Evolutionary conservation across 345 rosid species (phyloP).

Genomic region (Hibiscus tridactylites): DNA sequence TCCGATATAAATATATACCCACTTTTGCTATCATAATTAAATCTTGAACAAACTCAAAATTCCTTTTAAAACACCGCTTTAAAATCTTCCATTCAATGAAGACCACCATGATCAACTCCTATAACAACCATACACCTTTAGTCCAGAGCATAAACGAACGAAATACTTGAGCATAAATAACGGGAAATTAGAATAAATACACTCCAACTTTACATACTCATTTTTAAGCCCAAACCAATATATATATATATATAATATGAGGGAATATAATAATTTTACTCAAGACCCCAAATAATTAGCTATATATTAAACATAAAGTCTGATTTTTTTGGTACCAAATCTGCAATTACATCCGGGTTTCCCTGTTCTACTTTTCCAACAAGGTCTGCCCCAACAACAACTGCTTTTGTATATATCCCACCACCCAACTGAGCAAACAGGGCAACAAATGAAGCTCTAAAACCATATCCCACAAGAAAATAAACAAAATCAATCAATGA

Average conservation of each 20-base stretch:
- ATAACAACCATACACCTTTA: not conserved
- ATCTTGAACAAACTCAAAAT: not conserved
- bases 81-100: not conserved
- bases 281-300: not conserved
- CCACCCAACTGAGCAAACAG: conserved; percentile 99
- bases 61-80: not conserved
- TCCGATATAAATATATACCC: not conserved
- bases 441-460: conserved; percentile 4
- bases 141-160: not conserved
- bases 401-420: conserved; percentile 97
- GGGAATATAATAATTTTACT: not conserved
- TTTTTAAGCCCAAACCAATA: not conserved
- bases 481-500: conserved; percentile 14
- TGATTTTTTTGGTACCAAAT: conserved; percentile 52
- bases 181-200: not conserved
- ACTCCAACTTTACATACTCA: not conserved
- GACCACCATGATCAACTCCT: not conserved
- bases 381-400: conserved; percentile 99
- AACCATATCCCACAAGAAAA: conserved; percentile 31
- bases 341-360: conserved; percentile 97
- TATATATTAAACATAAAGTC: not conserved
- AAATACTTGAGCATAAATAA: too few relatives aligned
- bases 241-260: not conserved
- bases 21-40: not conserved
- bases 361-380: conserved; percentile 99